Evolutionary conservation across 139 green algal species (phyloP).

Genomic region (Microglena sp.): DNA sequence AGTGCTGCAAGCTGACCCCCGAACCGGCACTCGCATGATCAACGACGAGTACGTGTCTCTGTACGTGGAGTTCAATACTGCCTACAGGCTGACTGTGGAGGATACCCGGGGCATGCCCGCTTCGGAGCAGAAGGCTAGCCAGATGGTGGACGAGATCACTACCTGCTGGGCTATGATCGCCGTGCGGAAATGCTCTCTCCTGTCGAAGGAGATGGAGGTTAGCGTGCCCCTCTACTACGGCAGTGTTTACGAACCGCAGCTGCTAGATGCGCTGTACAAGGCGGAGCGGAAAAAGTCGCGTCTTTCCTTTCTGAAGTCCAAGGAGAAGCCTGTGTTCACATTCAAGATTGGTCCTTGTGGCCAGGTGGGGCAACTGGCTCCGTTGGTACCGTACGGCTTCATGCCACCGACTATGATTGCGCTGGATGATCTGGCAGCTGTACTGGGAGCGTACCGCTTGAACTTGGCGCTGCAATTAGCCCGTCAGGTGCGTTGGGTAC

Average conservation of each 20-base stretch:
- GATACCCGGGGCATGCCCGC: constrained; percentile 33
- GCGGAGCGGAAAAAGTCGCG: constrained; percentile 18
- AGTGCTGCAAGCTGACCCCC: constrained; percentile 28
- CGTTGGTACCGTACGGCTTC: constrained; percentile 32
- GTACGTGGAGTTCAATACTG: constrained; percentile 35
- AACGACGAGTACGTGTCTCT: constrained; percentile 26
- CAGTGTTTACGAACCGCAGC: constrained; percentile 9
- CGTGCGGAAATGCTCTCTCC: constrained; percentile 25
- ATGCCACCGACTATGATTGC: constrained; percentile 36
- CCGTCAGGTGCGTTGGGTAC: too few relatives aligned
- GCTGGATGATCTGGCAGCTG: constrained; percentile 14
- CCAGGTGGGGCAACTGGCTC: background rate
- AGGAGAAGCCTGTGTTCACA: constrained; percentile 19
- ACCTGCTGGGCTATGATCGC: constrained; percentile 43
- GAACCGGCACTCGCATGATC: constrained; percentile 24
- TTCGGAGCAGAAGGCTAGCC: constrained; percentile 17
- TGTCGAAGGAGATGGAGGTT: constrained; percentile 26
- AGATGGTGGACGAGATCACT: constrained; percentile 42
- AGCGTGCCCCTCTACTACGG: constrained; percentile 25
- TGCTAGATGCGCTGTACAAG: constrained; percentile 24
- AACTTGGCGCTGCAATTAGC: constrained; percentile 21
- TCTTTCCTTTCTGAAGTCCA: constrained; percentile 10
- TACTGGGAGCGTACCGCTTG: constrained; percentile 23
- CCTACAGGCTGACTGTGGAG: constrained; percentile 26
- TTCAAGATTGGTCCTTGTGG: constrained; percentile 22